Evolutionary conservation across 2,329 filamentous ascomycete genomes (phyloP).

Genomic region (Xylogone sp.): DNA sequence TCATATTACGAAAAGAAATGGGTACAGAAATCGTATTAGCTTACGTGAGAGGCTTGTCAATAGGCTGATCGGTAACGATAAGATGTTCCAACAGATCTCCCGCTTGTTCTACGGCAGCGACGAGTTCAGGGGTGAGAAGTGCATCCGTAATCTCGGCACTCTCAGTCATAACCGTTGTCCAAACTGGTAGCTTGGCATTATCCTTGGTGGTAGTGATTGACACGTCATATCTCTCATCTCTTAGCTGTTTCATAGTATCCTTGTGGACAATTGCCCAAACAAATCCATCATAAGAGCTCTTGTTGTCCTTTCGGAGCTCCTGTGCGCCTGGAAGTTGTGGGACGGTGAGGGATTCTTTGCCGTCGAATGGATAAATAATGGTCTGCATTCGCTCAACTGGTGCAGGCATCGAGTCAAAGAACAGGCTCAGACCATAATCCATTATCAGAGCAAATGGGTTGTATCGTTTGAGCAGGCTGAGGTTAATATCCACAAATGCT

Average conservation of each 20-base stretch:
- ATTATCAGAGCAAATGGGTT: slow-evolving; percentile 68
- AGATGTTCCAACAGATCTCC: slow-evolving; percentile 83
- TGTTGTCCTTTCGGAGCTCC: slow-evolving; percentile 52
- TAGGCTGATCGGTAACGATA: slow-evolving; percentile 84
- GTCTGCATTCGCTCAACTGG: slow-evolving; percentile 74
- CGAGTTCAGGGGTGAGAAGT: slow-evolving; percentile 82
- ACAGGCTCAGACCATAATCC: slow-evolving; percentile 68
- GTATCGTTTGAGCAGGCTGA: slow-evolving; percentile 80
- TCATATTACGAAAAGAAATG: neutral
- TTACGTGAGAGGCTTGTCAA: slow-evolving; percentile 81
- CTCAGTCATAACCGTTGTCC: slow-evolving; percentile 95
- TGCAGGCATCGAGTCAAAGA: slow-evolving; percentile 71
- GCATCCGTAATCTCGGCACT: slow-evolving; percentile 90
- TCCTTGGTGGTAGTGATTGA: slow-evolving; percentile 94
- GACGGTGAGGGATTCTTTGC: slow-evolving; percentile 77
- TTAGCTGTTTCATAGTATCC: slow-evolving; percentile 82
- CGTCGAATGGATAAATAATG: slow-evolving; percentile 84
- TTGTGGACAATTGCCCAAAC: slow-evolving; percentile 97
- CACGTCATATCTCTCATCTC: slow-evolving; percentile 91
- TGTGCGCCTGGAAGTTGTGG: slow-evolving; percentile 57
- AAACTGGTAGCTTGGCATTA: slow-evolving; percentile 79
- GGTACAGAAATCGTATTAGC: slow-evolving; percentile 29
- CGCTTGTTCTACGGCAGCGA: slow-evolving; percentile 72
- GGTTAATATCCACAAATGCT: slow-evolving; percentile 82
- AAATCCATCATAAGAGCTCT: slow-evolving; percentile 79